phyloP scores from a whole-genome alignment of 139 green algal genomes.

The Chlorella ohadii region DNA sequence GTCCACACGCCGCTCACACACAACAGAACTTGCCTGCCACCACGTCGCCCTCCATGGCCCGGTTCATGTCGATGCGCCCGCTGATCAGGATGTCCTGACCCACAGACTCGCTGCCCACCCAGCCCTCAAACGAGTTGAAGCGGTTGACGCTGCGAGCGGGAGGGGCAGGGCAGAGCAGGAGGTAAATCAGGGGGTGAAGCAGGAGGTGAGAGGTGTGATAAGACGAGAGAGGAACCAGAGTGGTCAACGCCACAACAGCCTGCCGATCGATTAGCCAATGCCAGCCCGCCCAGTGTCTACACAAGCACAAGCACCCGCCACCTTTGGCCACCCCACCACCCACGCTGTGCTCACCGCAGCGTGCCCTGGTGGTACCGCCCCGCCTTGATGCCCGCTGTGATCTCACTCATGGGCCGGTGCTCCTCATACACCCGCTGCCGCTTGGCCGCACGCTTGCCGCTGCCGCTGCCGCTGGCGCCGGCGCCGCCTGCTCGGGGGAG shows the following conservation, averaged over 20 bases:
- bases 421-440: slow-evolving; percentile 81
- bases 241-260: too few species aligned
- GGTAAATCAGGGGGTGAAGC: too few species aligned
- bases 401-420: slow-evolving; percentile 73
- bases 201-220: too few species aligned
- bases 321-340: too few species aligned
- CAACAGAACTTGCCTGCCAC: slow-evolving; percentile 42
- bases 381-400: slow-evolving; percentile 81
- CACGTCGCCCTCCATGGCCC: slow-evolving; percentile 80
- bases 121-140: slow-evolving; percentile 87
- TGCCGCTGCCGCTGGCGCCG: not conserved
- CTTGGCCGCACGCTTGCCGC: slow-evolving; percentile 61
- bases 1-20: too few species aligned
- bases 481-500: too few species aligned
- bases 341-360: slow-evolving; percentile 19
- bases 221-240: too few species aligned
- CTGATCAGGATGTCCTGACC: slow-evolving; percentile 83
- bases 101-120: slow-evolving; percentile 70
- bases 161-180: not conserved
- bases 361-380: slow-evolving; percentile 83
- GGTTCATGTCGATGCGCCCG: slow-evolving; percentile 81
- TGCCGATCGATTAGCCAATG: too few species aligned
- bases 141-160: slow-evolving; percentile 63
- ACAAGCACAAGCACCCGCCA: too few species aligned
- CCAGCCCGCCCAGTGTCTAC: too few species aligned